Percentiles rank a stretch among this genome's conserved stretches.
Evolutionary conservation across 345 rosid genomes (phyloP).

Genomic region (Turritis glabra): DNA sequence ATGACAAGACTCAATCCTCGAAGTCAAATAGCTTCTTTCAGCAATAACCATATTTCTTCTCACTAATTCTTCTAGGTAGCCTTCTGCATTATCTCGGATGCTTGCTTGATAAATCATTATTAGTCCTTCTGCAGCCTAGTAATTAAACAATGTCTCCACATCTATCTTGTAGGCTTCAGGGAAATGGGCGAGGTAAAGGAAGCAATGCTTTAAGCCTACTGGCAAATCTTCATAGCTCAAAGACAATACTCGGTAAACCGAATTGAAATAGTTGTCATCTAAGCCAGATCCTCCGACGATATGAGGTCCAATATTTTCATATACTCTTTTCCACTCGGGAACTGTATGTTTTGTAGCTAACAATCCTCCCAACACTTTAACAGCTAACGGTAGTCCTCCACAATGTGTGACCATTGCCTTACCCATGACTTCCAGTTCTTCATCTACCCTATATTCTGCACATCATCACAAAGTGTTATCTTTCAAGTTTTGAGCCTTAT

Average conservation of each 20-base stretch:
- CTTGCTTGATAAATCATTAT: neutral
- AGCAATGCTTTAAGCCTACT: conserved; percentile 21
- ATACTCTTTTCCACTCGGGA: conserved; percentile 20
- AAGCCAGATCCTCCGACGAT: conserved; percentile 8
- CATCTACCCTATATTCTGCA: conserved; percentile 9
- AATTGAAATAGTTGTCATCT: neutral
- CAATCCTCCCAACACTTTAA: conserved; percentile 29
- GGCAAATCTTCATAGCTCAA: conserved; percentile 37
- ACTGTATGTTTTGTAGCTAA: conserved; percentile 28
- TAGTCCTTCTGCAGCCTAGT: conserved; percentile 52
- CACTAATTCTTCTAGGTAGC: conserved; percentile 37
- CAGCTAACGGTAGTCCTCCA: conserved; percentile 28
- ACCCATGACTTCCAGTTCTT: conserved; percentile 19
- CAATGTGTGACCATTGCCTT: conserved; percentile 25
- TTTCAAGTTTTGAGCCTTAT: neutral
- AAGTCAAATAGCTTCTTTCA: neutral
- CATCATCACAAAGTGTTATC: conserved; percentile 1
- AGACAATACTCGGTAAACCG: conserved; percentile 19
- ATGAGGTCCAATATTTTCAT: conserved; percentile 5
- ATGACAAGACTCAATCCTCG: neutral
- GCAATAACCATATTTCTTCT: conserved; percentile 44
- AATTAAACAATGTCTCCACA: conserved; percentile 26
- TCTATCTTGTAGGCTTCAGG: conserved; percentile 38
- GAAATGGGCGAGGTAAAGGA: conserved; percentile 33
- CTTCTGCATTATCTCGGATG: conserved; percentile 34